A percentile compares a stretch with the other conserved stretches of the same genome.
phyloP scores from a whole-genome alignment of 2,329 filamentous ascomycete genomes.

The Fusarium sp. region DNA sequence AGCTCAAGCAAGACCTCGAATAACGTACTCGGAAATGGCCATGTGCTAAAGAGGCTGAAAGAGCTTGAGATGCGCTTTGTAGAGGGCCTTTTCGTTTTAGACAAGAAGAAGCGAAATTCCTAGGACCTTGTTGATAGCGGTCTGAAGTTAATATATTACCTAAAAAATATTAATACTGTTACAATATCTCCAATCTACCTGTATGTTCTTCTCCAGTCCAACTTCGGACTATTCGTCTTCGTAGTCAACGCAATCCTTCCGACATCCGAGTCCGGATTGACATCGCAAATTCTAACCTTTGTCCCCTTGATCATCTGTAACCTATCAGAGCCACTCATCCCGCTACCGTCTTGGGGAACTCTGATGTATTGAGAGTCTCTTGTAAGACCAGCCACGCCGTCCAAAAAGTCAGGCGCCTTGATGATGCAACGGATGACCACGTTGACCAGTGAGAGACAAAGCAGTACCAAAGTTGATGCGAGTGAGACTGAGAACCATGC shows the following conservation, averaged over 20 bases:
- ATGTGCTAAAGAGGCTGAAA: no score
- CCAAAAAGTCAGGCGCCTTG: slow-evolving; percentile 15
- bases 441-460: not conserved
- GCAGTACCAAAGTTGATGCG: not conserved
- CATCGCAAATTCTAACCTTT: slow-evolving; percentile 5
- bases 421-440: not conserved
- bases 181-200: no score
- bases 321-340: not conserved
- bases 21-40: not conserved
- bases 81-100: no score
- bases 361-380: slow-evolving; percentile 9
- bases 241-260: slow-evolving; percentile 11
- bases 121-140: no score
- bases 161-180: no score
- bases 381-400: slow-evolving; percentile 1
- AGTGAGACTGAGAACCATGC: slow-evolving; percentile 3
- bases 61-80: no score
- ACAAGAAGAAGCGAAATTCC: no score
- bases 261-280: not conserved
- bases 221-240: not conserved
- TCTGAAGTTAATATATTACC: no score
- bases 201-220: not conserved
- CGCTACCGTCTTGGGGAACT: slow-evolving; percentile 1
- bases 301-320: not conserved
- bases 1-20: not conserved